Evolutionary conservation across 805 yeast genomes (phyloP).

Genomic region (Ogataea pignaliae): DNA sequence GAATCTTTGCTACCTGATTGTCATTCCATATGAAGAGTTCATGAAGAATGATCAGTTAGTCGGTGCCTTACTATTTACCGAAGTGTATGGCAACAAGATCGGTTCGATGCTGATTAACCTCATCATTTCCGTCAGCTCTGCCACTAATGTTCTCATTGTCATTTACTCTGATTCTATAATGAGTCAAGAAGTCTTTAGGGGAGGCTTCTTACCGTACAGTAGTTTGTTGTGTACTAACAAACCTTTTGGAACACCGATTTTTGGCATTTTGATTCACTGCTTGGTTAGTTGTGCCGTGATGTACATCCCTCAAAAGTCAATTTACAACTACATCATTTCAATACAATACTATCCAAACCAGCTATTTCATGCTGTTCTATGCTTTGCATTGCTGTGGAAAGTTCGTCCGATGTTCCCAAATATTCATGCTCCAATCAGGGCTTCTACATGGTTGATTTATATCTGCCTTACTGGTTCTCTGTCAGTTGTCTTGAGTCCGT

Average conservation of each 20-base stretch:
- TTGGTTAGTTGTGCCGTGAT: constrained; percentile 18
- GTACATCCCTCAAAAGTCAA: constrained; percentile 13
- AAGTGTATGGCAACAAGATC: constrained; percentile 36
- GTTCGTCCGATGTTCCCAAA: constrained; percentile 19
- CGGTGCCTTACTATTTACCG: constrained; percentile 43
- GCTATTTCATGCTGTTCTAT: constrained; percentile 30
- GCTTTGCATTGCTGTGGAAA: constrained; percentile 20
- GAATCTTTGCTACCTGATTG: constrained; percentile 41
- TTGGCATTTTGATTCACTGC: constrained; percentile 23
- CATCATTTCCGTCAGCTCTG: constrained; percentile 43
- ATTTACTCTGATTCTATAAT: constrained; percentile 42
- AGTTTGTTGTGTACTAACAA: constrained; percentile 39
- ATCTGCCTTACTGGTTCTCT: constrained; percentile 41
- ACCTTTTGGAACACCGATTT: constrained; percentile 43
- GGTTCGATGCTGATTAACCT: constrained; percentile 40
- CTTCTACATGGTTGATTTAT: constrained; percentile 26
- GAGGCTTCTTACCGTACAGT: constrained; percentile 44
- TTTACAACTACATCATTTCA: constrained; percentile 38
- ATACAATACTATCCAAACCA: constrained; percentile 45
- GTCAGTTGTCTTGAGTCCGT: constrained; percentile 46
- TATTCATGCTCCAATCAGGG: constrained; percentile 22
- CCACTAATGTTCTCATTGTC: constrained; percentile 46
- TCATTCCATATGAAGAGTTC: constrained; percentile 39
- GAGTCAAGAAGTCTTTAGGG: constrained; percentile 45
- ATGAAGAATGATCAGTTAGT: constrained; percentile 36